These are phyloP conservation scores for Microbotryomycetes sp. DNA, from an alignment of 1,284 basidiomycete genomes.

Conservation along the genomic window DNA sequence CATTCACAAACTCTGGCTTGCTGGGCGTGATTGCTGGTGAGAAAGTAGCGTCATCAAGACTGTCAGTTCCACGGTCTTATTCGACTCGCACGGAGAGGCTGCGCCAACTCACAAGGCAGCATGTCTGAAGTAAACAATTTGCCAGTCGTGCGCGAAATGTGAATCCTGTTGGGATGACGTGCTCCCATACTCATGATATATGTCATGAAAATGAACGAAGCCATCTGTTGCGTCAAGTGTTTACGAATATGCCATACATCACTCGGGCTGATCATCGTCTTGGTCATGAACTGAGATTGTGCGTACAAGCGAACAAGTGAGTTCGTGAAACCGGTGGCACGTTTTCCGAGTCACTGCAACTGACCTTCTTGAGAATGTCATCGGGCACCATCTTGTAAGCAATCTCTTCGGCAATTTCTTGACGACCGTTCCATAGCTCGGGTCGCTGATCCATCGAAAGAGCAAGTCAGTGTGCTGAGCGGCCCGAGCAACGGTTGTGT, in stretches of 20 bases:
- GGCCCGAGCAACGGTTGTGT: neutral
- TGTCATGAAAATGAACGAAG: conserved; percentile 86
- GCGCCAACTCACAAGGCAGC: conserved; percentile 59
- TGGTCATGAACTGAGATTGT: conserved; percentile 69
- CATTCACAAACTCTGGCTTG: conserved; percentile 41
- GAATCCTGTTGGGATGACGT: conserved; percentile 77
- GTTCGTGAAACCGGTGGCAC: no score
- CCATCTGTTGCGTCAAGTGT: conserved; percentile 87
- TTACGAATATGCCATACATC: conserved; percentile 97
- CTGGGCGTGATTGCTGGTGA: conserved; percentile 47
- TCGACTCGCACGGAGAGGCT: neutral
- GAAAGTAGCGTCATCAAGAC: no score
- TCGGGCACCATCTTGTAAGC: conserved; percentile 84
- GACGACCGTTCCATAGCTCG: conserved; percentile 21
- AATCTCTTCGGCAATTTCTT: conserved; percentile 88
- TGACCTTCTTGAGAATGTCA: conserved; percentile 72
- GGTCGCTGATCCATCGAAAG: neutral
- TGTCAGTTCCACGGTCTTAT: no score
- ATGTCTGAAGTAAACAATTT: conserved; percentile 85
- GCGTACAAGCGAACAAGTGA: no score
- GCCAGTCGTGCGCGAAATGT: conserved; percentile 81
- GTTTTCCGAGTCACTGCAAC: conserved; percentile 40
- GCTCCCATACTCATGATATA: conserved; percentile 80
- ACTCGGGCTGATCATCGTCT: conserved; percentile 72
- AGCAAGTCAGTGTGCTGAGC: neutral